Conservation (phyloP, 768 basidiomycete genomes). For the Tulasnella sp. region DNA sequence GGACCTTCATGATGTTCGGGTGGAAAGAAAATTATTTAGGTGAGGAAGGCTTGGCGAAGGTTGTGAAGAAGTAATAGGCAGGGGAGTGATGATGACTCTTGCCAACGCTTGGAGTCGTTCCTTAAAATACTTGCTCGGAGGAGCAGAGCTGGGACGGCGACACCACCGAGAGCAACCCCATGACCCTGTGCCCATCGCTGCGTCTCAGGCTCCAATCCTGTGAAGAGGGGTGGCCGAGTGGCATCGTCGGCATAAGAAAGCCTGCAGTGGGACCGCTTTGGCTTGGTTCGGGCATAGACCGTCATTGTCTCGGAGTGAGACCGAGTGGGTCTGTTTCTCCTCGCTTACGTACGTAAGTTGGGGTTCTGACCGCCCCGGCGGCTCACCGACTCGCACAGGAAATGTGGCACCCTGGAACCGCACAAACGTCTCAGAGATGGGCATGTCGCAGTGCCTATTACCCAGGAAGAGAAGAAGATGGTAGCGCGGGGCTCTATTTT, state of each 20-base stretch:
- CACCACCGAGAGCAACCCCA: background rate
- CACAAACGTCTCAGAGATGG: background rate
- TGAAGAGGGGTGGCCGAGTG: background rate
- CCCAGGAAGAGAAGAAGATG: background rate
- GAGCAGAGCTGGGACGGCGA: background rate
- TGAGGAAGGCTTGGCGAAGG: background rate
- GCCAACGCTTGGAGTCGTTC: background rate
- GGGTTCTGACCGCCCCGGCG: background rate
- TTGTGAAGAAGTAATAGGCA: background rate
- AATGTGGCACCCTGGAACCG: background rate
- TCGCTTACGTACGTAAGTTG: background rate
- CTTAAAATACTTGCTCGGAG: background rate
- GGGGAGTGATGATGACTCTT: background rate
- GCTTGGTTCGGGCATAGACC: background rate
- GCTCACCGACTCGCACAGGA: background rate
- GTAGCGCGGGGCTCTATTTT: background rate
- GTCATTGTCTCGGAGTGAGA: background rate
- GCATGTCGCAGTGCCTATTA: background rate
- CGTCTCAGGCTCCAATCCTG: background rate
- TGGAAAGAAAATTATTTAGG: background rate
- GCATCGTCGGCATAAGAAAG: background rate
- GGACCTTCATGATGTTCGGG: slow-evolving; percentile 18
- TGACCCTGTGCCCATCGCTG: background rate
- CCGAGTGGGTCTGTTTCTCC: background rate
- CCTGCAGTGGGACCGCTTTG: background rate